Base-by-base conservation (phyloP, 371 early-diverging fungal species). In the Syncephalastrum contaminatum region DNA sequence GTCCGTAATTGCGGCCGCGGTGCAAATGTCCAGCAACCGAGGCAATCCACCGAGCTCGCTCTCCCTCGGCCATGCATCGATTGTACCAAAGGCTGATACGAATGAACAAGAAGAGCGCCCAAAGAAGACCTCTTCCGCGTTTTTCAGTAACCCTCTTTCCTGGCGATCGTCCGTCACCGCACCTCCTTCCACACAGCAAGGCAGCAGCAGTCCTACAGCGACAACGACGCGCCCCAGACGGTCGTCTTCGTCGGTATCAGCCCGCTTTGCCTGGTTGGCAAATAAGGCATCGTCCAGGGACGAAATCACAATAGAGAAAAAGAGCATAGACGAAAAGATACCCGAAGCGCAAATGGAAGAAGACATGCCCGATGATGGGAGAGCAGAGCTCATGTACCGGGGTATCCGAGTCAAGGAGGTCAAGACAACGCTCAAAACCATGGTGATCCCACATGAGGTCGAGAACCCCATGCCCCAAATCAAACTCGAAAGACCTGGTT, bases 341-440 rank as follows among this genome's bases (percentile, higher is more conserved):
- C 27, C 40, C 18, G 56, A 56, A 27, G 56, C 42, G 41, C 43
- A 40, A 25, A 50, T 18, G 27, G 50, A 41, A 1, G 51, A 57
- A 25, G 22, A 50, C 14, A 36, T 40, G 22, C 27, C 56, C 4
- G 77, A 77, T 43, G 74, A 77, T 51, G 77, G 77, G 14, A 59
- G 61, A 10, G 67, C 66, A 53, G 79, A 79, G 47, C 53, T 79
- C 16, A 20, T 67, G 20, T 75, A 75, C 40, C 62, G 79, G 48
- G 79, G 79, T 47, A 79, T 79, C 41, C 69, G 65, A n/a, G 70
- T 79, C 16, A 79, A 79, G 50, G 75, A 79, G 51, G 73, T 79
- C 56, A 79, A 79, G 43, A 65, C 73, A 13, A 79, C 79, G 8
- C 48, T 79, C 3, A 79, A 79, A 39, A 59, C 75, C 4, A 65